These are phyloP conservation scores for Ophiostoma sp. DNA, from an alignment of 2,329 filamentous ascomycete species.

Conservation along the genomic window DNA sequence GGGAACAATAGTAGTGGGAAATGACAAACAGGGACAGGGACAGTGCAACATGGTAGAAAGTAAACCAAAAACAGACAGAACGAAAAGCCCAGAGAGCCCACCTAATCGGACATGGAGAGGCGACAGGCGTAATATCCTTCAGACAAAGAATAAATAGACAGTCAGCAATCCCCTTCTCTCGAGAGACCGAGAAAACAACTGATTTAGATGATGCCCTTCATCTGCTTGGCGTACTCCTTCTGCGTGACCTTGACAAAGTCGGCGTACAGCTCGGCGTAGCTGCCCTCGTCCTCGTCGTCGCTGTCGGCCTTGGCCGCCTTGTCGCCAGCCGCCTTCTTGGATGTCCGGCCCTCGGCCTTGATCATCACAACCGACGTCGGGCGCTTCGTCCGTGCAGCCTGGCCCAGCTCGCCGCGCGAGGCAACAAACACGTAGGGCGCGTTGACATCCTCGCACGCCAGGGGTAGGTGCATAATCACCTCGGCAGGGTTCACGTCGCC, in stretches of 20 bases:
- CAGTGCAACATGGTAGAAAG: conserved; percentile 4
- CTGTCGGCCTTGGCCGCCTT: conserved; percentile 36
- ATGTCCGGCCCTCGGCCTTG: conserved; percentile 35
- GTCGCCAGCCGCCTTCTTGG: conserved; percentile 50
- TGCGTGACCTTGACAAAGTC: conserved; percentile 61
- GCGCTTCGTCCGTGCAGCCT: conserved; percentile 89
- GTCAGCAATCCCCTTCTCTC: not conserved
- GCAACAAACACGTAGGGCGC: conserved; percentile 95
- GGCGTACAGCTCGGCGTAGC: conserved; percentile 59
- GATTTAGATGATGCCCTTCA: conserved; percentile 32
- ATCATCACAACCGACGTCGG: conserved; percentile 96
- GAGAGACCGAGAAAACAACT: not conserved
- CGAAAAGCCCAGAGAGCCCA: conserved; percentile 18
- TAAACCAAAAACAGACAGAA: conserved; percentile 6
- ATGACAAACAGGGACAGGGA: conserved; percentile 1
- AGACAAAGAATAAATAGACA: no score
- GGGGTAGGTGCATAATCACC: conserved; percentile 95
- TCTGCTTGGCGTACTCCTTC: conserved; percentile 59
- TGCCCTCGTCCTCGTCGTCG: conserved; percentile 47
- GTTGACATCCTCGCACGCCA: conserved; percentile 96
- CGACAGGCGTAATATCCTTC: not conserved
- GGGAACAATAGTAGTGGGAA: not conserved
- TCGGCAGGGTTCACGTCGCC: conserved; percentile 98
- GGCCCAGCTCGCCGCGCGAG: conserved; percentile 87
- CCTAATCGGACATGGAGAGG: conserved; percentile 11